Percentiles rank a stretch among this genome's conserved stretches.
phyloP scores from a whole-genome alignment of 345 rosid species.

The Brassica cretica region DNA sequence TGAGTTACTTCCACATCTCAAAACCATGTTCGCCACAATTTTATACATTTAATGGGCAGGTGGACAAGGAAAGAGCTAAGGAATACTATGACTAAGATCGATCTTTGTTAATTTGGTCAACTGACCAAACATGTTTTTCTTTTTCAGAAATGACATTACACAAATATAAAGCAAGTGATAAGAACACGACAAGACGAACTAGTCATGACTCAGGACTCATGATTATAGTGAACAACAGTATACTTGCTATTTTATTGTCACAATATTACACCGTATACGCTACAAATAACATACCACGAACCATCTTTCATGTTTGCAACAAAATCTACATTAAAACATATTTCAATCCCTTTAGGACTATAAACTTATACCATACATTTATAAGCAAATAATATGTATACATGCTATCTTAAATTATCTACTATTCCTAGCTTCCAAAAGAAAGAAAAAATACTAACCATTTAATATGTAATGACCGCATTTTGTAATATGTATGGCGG shows the following conservation, averaged over 20 bases:
- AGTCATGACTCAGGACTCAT: no score
- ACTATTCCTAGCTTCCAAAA: neutral
- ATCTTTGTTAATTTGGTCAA: neutral
- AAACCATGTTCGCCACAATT: neutral
- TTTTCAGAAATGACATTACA: no score
- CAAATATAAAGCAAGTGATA: no score
- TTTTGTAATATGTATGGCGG: neutral
- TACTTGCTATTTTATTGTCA: neutral
- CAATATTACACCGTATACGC: neutral
- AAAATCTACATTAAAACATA: neutral
- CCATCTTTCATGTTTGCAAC: neutral
- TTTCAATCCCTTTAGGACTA: neutral
- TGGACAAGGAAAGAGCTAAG: neutral
- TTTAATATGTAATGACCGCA: neutral
- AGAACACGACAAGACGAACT: no score
- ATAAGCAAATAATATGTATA: neutral
- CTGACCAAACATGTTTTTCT: no score
- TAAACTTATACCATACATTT: neutral
- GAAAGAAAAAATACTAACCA: slow-evolving; percentile 8
- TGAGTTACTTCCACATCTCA: neutral
- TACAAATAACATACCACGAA: slow-evolving; percentile 1
- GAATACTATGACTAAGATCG: no score
- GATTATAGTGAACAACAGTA: neutral
- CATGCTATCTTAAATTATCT: neutral
- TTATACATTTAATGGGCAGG: neutral